A percentile compares a stretch with the other conserved stretches of the same genome.
Evolutionary conservation across 345 rosid species (phyloP).

Genomic region (Brassica incana): DNA sequence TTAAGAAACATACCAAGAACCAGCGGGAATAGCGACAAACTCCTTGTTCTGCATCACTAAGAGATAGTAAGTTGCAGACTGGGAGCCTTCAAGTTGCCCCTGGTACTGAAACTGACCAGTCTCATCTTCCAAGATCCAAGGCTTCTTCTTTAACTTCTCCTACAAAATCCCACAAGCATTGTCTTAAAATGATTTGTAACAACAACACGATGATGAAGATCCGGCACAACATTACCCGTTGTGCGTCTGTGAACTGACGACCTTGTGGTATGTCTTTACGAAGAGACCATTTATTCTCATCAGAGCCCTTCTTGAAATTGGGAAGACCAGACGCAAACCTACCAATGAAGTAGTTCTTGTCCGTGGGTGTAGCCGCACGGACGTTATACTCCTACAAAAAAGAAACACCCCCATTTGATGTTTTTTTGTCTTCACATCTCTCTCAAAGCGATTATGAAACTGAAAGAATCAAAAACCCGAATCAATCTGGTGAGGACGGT

Average conservation of each 20-base stretch:
- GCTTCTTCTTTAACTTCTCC: conserved; percentile 94
- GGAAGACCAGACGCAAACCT: conserved; percentile 82
- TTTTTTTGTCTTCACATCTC: background rate
- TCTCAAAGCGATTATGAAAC: background rate
- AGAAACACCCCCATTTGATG: background rate
- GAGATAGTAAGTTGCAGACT: conserved; percentile 90
- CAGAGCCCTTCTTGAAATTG: conserved; percentile 75
- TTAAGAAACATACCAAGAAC: conserved; percentile 66
- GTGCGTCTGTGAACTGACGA: conserved; percentile 70
- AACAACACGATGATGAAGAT: background rate
- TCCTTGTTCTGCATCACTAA: conserved; percentile 83
- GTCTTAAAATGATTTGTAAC: too few species aligned
- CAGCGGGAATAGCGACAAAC: conserved; percentile 88
- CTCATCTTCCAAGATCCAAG: conserved; percentile 96
- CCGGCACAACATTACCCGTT: conserved; percentile 49
- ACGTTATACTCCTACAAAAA: conserved; percentile 74
- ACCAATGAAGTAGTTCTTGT: conserved; percentile 88
- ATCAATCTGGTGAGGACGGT: conserved; percentile 69
- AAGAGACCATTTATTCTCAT: conserved; percentile 88
- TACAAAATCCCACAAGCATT: conserved; percentile 14
- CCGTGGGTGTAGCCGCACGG: conserved; percentile 58
- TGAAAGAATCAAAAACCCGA: conserved; percentile 47
- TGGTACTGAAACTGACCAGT: conserved; percentile 91
- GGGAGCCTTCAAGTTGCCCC: conserved; percentile 95
- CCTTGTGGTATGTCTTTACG: conserved; percentile 92